phyloP scores from a whole-genome alignment of 78 protist genomes.

The Dictyostelium brefeldianum region DNA sequence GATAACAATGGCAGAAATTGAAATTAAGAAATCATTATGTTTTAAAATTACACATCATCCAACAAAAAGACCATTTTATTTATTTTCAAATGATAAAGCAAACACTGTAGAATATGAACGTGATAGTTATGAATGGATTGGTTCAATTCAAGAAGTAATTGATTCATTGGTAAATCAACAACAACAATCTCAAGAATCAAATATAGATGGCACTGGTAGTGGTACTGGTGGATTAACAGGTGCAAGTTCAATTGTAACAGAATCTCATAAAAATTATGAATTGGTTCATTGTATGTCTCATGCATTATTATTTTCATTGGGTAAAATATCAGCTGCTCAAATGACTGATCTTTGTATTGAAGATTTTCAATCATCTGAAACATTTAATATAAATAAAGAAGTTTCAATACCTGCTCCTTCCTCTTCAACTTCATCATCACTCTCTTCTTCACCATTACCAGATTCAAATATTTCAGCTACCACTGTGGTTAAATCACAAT shows the following conservation, averaged over 20 bases:
- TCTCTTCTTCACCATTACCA: neutral
- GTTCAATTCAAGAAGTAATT: constrained; percentile 70
- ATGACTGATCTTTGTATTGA: constrained; percentile 10
- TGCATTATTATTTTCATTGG: constrained; percentile 49
- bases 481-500: neutral
- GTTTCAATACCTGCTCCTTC: neutral
- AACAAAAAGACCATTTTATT: constrained; percentile 46
- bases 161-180: neutral
- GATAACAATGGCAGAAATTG: constrained; percentile 64
- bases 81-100: constrained; percentile 20
- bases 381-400: constrained; percentile 20
- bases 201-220: neutral
- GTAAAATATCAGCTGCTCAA: constrained; percentile 60
- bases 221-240: neutral
- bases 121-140: constrained; percentile 72
- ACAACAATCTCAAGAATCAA: neutral
- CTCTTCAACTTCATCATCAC: neutral
- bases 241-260: constrained; percentile 4
- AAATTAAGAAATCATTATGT: constrained; percentile 52
- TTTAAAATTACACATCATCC: constrained; percentile 55
- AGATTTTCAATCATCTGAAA: constrained; percentile 51
- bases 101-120: constrained; percentile 37
- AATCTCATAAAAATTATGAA: constrained; percentile 42
- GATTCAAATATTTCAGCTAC: neutral
- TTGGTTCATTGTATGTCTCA: constrained; percentile 63